Conservation (phyloP, 2,329 filamentous ascomycete species). For the Keithomyces neogunnii region DNA sequence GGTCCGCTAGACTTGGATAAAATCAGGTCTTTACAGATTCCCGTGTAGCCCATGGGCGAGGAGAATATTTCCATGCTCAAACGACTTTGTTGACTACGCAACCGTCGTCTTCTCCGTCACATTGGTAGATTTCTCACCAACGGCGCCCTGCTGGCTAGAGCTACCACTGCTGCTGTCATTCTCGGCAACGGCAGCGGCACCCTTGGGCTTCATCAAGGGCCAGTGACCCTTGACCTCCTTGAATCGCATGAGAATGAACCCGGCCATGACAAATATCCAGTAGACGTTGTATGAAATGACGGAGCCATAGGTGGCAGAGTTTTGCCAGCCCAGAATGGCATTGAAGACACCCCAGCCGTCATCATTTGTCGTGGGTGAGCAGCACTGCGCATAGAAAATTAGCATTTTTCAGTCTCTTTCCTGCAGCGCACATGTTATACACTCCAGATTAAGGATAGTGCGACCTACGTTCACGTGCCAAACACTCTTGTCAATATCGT, state of each 20-base stretch:
- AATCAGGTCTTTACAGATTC: not conserved
- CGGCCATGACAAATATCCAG: slow-evolving; percentile 69
- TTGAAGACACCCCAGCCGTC: slow-evolving; percentile 86
- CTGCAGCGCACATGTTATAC: no score
- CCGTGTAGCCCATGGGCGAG: no score
- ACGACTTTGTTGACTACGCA: slow-evolving; percentile 1
- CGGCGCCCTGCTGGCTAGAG: slow-evolving; percentile 17
- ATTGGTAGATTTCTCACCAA: slow-evolving; percentile 14
- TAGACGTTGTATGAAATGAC: slow-evolving; percentile 84
- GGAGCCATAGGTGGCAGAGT: slow-evolving; percentile 80
- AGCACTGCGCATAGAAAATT: slow-evolving; percentile 46
- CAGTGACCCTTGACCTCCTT: slow-evolving; percentile 49
- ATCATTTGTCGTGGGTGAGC: slow-evolving; percentile 65
- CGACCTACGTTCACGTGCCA: slow-evolving; percentile 71
- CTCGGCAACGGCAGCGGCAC: slow-evolving; percentile 7
- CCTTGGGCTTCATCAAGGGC: slow-evolving; percentile 33
- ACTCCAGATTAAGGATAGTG: not conserved
- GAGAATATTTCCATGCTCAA: no score
- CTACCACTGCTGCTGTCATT: slow-evolving; percentile 14
- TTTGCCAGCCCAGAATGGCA: slow-evolving; percentile 77
- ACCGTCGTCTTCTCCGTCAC: slow-evolving; percentile 19
- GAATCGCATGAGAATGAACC: slow-evolving; percentile 58
- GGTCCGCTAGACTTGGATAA: not conserved
- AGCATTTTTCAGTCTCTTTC: no score
- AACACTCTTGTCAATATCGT: slow-evolving; percentile 68